These are phyloP conservation scores for Suaeda aralocaspica DNA, from an alignment of 148 eudicot species.

Conservation along the genomic window DNA sequence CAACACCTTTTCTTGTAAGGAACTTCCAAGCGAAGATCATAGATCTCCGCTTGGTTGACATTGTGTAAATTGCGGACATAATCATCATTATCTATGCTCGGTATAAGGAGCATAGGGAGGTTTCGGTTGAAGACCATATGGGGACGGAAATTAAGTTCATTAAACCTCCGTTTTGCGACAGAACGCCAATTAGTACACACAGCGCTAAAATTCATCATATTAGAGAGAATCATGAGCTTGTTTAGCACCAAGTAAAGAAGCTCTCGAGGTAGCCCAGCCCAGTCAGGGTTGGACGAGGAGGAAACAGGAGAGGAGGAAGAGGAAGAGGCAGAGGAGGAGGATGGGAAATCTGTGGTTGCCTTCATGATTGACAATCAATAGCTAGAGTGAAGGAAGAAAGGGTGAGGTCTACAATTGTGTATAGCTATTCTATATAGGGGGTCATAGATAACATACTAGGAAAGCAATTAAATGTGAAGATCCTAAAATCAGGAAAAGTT, in stretches of 20 bases:
- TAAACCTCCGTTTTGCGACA: slow-evolving; percentile 12
- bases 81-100: neutral
- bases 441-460: neutral
- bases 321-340: no score
- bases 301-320: slow-evolving; percentile 1
- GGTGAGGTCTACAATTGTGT: neutral
- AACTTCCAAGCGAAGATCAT: slow-evolving; percentile 14
- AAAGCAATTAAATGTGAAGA: slow-evolving; percentile 1
- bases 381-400: neutral
- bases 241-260: slow-evolving; percentile 16
- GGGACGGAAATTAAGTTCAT: slow-evolving; percentile 7
- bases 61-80: slow-evolving; percentile 1
- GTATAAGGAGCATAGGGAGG: slow-evolving; percentile 13
- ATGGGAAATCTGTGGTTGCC: neutral
- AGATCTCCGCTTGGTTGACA: slow-evolving; percentile 5
- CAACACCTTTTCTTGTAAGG: slow-evolving; percentile 18
- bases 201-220: slow-evolving; percentile 8
- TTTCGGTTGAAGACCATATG: slow-evolving; percentile 6
- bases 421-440: slow-evolving; percentile 8
- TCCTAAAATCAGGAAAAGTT: no score
- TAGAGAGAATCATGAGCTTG: slow-evolving; percentile 14
- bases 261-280: slow-evolving; percentile 13
- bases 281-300: neutral
- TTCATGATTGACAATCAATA: slow-evolving; percentile 16
- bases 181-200: slow-evolving; percentile 16